phyloP scores from a whole-genome alignment of 1,284 basidiomycete species.

The Megacollybia platyphylla region DNA sequence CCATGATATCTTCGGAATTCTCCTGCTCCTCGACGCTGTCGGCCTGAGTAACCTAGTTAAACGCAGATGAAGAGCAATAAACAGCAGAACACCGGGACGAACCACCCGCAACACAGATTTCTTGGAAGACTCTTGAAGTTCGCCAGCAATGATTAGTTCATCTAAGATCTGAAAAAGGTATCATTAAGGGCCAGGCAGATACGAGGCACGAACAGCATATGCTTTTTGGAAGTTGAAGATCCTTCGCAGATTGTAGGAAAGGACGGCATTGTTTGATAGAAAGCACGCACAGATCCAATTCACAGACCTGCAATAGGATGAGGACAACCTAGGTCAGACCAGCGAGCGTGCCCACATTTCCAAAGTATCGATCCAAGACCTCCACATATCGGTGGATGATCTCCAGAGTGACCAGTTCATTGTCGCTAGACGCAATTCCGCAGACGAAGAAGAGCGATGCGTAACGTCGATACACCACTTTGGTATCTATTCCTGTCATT shows the following conservation, averaged over 20 bases:
- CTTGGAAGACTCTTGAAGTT: conserved; percentile 97
- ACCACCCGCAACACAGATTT: conserved; percentile 41
- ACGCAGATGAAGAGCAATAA: background rate
- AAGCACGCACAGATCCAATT: conserved; percentile 69
- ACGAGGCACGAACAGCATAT: conserved; percentile 56
- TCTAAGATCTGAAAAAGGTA: conserved; percentile 67
- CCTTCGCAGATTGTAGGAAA: conserved; percentile 22
- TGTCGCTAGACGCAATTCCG: conserved; percentile 83
- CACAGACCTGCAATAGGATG: conserved; percentile 61
- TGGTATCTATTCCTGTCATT: conserved; percentile 51
- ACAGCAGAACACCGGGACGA: conserved; percentile 8
- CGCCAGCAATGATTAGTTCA: conserved; percentile 95
- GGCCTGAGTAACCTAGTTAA: conserved; percentile 64
- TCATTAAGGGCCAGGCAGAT: conserved; percentile 9
- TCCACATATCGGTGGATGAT: conserved; percentile 99
- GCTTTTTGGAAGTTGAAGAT: conserved; percentile 99
- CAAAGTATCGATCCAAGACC: conserved; percentile 98
- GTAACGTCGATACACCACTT: conserved; percentile 96
- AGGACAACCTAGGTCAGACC: background rate
- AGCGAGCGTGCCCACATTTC: conserved; percentile 59
- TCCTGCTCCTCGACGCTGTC: conserved; percentile 75
- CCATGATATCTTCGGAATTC: conserved; percentile 66
- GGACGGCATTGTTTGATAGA: conserved; percentile 4
- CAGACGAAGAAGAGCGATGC: conserved; percentile 97
- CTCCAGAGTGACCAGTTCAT: conserved; percentile 88